Conservation (phyloP, 2,329 filamentous ascomycete genomes). For the Lecanosticta acicola region DNA sequence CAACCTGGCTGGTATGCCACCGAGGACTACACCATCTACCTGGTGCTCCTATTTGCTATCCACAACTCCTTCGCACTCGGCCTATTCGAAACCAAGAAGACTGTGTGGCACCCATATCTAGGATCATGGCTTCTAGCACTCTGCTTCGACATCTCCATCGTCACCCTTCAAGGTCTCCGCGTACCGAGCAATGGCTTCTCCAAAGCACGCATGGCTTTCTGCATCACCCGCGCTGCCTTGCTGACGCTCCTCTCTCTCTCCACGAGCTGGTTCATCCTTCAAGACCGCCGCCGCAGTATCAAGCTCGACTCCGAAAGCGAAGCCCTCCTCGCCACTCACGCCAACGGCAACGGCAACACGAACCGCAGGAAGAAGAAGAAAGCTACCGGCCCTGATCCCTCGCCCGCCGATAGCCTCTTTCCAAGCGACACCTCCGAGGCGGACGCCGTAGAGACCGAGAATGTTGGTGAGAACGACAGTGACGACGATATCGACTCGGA, state of each 20-base stretch:
- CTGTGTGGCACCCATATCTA: slow-evolving; percentile 29
- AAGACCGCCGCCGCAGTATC: slow-evolving; percentile 14
- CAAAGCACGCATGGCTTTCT: slow-evolving; percentile 11
- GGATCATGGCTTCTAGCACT: slow-evolving; percentile 24
- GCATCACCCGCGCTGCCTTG: slow-evolving; percentile 13
- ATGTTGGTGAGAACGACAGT: slow-evolving; percentile 7
- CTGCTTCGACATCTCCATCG: slow-evolving; percentile 20
- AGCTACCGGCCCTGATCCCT: slow-evolving; percentile 1
- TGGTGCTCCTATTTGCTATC: slow-evolving; percentile 15
- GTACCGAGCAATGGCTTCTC: slow-evolving; percentile 11
- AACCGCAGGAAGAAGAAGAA: slow-evolving; percentile 11
- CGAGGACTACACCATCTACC: slow-evolving; percentile 24
- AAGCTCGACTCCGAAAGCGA: slow-evolving; percentile 21
- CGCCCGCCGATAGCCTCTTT: slow-evolving; percentile 8
- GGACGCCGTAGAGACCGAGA: slow-evolving; percentile 3
- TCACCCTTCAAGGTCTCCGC: slow-evolving; percentile 15
- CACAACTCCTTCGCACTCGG: slow-evolving; percentile 23
- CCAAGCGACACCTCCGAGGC: slow-evolving; percentile 3
- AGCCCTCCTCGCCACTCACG: slow-evolving; percentile 19
- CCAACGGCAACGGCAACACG: slow-evolving; percentile 8
- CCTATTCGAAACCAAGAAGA: slow-evolving; percentile 20
- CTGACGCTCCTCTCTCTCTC: slow-evolving; percentile 13
- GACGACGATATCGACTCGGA: slow-evolving; percentile 36
- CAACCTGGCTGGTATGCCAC: slow-evolving; percentile 11
- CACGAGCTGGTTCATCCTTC: slow-evolving; percentile 12